phyloP scores from a whole-genome alignment of 371 early-diverging fungal genomes.

The Mucor plumbeus region DNA sequence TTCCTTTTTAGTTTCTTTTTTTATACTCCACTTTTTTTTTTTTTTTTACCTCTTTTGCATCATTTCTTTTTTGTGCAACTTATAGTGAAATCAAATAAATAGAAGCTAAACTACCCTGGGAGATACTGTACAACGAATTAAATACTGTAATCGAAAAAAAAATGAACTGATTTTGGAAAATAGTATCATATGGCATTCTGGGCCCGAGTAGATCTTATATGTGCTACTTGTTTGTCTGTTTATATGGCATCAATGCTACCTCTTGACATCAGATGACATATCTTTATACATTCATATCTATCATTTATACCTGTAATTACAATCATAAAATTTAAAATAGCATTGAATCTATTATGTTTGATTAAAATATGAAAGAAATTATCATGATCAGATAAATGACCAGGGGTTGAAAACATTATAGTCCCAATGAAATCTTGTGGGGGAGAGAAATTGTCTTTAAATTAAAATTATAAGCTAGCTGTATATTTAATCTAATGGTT shows the following conservation, averaged over 20 bases:
- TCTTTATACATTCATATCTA: background rate
- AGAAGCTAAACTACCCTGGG: background rate
- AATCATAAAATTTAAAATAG: background rate
- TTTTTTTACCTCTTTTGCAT: slow-evolving; percentile 1
- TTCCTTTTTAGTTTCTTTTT: background rate
- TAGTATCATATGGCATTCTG: slow-evolving; percentile 5
- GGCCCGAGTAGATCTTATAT: slow-evolving; percentile 9
- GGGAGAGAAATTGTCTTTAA: background rate
- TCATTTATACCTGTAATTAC: background rate
- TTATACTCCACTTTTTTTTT: background rate
- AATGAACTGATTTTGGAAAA: slow-evolving; percentile 13
- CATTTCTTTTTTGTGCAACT: background rate
- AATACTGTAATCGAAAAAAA: slow-evolving; percentile 2
- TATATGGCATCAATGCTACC: background rate
- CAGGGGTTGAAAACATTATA: background rate
- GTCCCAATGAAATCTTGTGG: background rate
- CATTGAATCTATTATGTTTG: background rate
- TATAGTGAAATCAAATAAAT: background rate
- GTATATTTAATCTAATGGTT: background rate
- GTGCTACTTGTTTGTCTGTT: background rate
- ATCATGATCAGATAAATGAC: background rate
- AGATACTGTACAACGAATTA: background rate
- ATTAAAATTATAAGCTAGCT: background rate
- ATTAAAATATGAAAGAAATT: background rate
- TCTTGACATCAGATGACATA: background rate